phyloP scores from a whole-genome alignment of 148 eudicot species.

The Fagopyrum homotropicum region DNA sequence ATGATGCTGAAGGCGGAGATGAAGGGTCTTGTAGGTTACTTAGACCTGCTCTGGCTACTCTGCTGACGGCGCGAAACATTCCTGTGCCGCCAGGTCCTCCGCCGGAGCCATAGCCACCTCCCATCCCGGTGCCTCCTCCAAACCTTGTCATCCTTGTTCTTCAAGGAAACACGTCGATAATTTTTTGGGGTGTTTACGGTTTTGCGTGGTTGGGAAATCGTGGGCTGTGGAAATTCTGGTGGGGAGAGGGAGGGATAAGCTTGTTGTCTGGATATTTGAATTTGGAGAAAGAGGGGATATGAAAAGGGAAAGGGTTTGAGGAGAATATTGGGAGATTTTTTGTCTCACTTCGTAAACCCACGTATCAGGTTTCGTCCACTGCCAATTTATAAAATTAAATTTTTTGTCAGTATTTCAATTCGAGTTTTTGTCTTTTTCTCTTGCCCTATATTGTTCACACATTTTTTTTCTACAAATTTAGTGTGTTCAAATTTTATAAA shows the following conservation, averaged over 20 bases:
- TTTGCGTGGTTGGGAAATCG: background rate
- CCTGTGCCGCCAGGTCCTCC: constrained; percentile 8
- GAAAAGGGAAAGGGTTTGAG: background rate
- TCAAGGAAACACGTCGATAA: background rate
- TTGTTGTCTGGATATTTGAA: background rate
- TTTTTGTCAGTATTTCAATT: no score
- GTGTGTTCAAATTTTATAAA: no score
- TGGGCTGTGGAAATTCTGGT: background rate
- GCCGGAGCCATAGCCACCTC: background rate
- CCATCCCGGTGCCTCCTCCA: constrained; percentile 11
- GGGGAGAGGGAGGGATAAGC: background rate
- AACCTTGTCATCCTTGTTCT: background rate
- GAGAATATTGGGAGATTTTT: background rate
- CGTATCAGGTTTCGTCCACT: background rate
- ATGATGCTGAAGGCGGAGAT: constrained; percentile 1
- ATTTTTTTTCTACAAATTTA: no score
- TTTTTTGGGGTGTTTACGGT: background rate
- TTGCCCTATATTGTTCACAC: no score
- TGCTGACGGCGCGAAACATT: constrained; percentile 3
- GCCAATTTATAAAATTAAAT: no score
- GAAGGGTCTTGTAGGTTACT: constrained; percentile 8
- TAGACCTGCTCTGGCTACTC: constrained; percentile 10
- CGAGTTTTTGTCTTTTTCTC: no score
- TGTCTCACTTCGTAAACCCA: background rate
- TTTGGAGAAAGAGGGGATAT: background rate